Percentiles rank a stretch among this genome's conserved stretches.
phyloP scores from a whole-genome alignment of 2,329 filamentous ascomycete genomes.

The Purpureocillium takamizusanense region DNA sequence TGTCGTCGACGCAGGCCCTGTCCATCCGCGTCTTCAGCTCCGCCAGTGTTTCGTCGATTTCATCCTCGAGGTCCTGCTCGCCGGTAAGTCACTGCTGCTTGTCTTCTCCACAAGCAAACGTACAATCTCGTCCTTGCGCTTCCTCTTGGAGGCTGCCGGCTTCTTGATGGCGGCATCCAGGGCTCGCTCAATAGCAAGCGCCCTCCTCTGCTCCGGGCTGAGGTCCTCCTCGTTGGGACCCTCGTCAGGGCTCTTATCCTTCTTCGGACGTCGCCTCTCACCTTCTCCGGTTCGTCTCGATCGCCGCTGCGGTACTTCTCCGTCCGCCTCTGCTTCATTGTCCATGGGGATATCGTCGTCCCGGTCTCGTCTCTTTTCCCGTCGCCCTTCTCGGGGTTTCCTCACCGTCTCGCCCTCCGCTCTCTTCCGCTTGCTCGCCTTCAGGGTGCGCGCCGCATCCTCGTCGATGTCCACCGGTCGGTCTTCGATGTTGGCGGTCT shows the following conservation, averaged over 20 bases:
- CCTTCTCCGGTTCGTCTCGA: constrained; percentile 36
- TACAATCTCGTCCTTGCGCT: constrained; percentile 84
- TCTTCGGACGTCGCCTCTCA: constrained; percentile 36
- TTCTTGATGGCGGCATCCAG: constrained; percentile 87
- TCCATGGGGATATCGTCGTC: constrained; percentile 40
- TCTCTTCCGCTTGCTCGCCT: constrained; percentile 58
- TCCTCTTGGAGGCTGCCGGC: constrained; percentile 52
- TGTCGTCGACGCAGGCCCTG: constrained; percentile 78
- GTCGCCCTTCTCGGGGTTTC: constrained; percentile 66
- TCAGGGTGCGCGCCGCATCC: constrained; percentile 53
- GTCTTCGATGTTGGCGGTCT: constrained; percentile 53
- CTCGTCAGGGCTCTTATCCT: constrained; percentile 36
- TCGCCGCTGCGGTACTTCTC: constrained; percentile 35
- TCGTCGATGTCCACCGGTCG: constrained; percentile 60
- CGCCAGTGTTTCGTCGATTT: constrained; percentile 84
- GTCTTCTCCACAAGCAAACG: constrained; percentile 18
- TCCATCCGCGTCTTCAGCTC: constrained; percentile 86
- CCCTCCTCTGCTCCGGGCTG: constrained; percentile 75
- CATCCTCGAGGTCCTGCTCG: constrained; percentile 75
- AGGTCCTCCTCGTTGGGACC: constrained; percentile 66
- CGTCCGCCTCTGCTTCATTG: constrained; percentile 36
- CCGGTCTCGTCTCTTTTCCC: constrained; percentile 54
- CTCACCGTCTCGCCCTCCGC: constrained; percentile 53
- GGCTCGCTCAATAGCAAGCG: constrained; percentile 73
- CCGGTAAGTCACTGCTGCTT: not conserved